Conservation (phyloP, 306 rosid genomes). For the Clitoria ternatea region DNA sequence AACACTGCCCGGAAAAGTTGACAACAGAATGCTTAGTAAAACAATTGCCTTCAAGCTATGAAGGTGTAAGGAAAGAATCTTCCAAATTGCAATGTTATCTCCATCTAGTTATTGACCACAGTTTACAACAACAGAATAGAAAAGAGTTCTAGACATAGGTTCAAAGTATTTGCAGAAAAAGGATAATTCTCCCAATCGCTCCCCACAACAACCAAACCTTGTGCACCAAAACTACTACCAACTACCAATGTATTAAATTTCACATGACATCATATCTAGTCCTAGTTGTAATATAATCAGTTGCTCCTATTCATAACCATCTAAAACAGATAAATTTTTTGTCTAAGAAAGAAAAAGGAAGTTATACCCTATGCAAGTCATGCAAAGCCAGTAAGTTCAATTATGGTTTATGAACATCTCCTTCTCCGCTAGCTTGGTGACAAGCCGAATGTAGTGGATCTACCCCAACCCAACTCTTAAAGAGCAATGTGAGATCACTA, state of each 20-base stretch:
- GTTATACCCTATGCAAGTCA: background rate
- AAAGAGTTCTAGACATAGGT: too few species aligned
- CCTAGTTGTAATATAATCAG: background rate
- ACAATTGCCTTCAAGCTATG: too few species aligned
- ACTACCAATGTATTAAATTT: too few species aligned
- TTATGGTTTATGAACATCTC: background rate
- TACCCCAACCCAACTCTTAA: background rate
- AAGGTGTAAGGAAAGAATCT: too few species aligned
- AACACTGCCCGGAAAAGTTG: background rate
- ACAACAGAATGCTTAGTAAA: too few species aligned
- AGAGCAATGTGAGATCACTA: background rate
- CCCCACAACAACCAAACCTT: too few species aligned
- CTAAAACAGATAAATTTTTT: background rate
- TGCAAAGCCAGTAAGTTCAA: background rate
- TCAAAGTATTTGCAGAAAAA: too few species aligned
- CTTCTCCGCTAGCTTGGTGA: background rate
- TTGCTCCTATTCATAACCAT: background rate
- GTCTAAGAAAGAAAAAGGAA: background rate
- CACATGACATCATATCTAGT: background rate
- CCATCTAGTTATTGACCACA: too few species aligned
- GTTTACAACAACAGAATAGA: too few species aligned
- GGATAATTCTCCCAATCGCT: too few species aligned
- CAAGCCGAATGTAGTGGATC: background rate
- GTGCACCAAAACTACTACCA: too few species aligned
- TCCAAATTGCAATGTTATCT: too few species aligned